Evolutionary conservation across 2,329 filamentous ascomycete genomes (phyloP).

Genomic region (Diatrype stigma): DNA sequence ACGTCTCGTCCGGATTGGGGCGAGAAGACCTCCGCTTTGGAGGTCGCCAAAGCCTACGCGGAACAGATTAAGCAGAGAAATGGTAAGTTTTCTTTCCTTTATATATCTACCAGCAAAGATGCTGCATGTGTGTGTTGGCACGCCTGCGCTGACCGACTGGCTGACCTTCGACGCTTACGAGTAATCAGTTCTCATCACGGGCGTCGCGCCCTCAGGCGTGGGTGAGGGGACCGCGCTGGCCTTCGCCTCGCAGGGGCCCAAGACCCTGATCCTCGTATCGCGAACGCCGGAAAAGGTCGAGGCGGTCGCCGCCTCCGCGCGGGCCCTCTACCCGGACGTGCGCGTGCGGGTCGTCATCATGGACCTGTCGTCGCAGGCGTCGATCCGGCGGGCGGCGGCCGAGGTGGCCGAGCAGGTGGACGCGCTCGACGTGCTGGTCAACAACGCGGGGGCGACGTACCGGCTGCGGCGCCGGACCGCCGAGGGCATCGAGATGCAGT

Average conservation of each 20-base stretch:
- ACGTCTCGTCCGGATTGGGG: slow-evolving; percentile 26
- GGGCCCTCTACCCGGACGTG: slow-evolving; percentile 28
- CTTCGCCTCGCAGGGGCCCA: slow-evolving; percentile 40
- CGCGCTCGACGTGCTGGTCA: slow-evolving; percentile 37
- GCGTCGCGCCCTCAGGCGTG: slow-evolving; percentile 38
- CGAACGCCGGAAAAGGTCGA: slow-evolving; percentile 40
- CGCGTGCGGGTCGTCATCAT: slow-evolving; percentile 31
- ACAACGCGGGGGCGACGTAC: slow-evolving; percentile 37
- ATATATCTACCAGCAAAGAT: too few relatives aligned
- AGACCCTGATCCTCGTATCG: slow-evolving; percentile 39
- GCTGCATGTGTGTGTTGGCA: too few relatives aligned
- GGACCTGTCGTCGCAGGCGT: slow-evolving; percentile 33
- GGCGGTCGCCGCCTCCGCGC: slow-evolving; percentile 34
- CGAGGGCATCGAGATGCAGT: slow-evolving; percentile 39
- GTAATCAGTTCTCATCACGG: slow-evolving; percentile 35
- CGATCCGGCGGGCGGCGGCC: slow-evolving; percentile 32
- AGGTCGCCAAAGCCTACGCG: slow-evolving; percentile 28
- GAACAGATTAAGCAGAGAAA: slow-evolving; percentile 21
- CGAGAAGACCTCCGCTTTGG: slow-evolving; percentile 29
- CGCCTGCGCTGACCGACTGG: too few relatives aligned
- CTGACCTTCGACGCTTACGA: background rate
- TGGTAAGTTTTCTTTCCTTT: too few relatives aligned
- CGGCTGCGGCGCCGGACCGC: slow-evolving; percentile 36
- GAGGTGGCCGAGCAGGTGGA: slow-evolving; percentile 28
- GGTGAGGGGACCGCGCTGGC: slow-evolving; percentile 37